These are phyloP conservation scores for Dothidotthia symphoricarpi DNA, from an alignment of 2,329 filamentous ascomycete species.

Conservation along the genomic window DNA sequence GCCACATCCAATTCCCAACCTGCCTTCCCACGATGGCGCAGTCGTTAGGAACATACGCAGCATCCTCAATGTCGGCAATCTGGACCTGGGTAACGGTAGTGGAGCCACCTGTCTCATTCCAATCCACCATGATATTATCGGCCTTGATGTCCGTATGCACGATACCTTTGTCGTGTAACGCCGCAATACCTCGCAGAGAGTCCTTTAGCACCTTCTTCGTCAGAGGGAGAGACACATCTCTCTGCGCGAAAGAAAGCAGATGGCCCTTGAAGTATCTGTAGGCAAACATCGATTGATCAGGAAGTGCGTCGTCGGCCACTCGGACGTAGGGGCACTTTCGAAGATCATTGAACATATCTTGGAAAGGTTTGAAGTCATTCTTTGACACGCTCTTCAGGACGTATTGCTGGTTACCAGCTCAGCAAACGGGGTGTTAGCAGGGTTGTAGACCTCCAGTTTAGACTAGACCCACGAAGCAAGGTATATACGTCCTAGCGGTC, in stretches of 20 bases:
- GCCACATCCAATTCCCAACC: conserved; percentile 48
- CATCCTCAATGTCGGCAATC: conserved; percentile 45
- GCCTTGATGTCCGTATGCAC: conserved; percentile 39
- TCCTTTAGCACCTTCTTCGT: conserved; percentile 48
- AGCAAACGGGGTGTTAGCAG: conserved; percentile 3
- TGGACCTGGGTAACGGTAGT: conserved; percentile 40
- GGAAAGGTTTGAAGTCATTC: conserved; percentile 8
- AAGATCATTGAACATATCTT: conserved; percentile 11
- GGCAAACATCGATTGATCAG: conserved; percentile 48
- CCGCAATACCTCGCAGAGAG: conserved; percentile 43
- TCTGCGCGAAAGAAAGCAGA: conserved; percentile 46
- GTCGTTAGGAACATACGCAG: conserved; percentile 41
- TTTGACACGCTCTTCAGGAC: conserved; percentile 12
- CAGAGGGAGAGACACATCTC: conserved; percentile 38
- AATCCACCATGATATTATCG: conserved; percentile 47
- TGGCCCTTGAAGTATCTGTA: conserved; percentile 48
- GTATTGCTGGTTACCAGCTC: conserved; percentile 9
- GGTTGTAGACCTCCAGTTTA: conserved; percentile 1
- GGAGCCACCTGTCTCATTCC: conserved; percentile 35
- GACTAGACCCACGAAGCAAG: conserved; percentile 8
- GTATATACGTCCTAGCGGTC: conserved; percentile 7
- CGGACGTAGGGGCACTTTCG: conserved; percentile 13
- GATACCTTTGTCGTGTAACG: conserved; percentile 10
- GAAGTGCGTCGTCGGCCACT: conserved; percentile 43
- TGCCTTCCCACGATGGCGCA: conserved; percentile 40